Percentiles rank a stretch among this genome's conserved stretches.
Evolutionary conservation across 2,329 filamentous ascomycete genomes (phyloP).

Genomic region (Lanzia echinophila): DNA sequence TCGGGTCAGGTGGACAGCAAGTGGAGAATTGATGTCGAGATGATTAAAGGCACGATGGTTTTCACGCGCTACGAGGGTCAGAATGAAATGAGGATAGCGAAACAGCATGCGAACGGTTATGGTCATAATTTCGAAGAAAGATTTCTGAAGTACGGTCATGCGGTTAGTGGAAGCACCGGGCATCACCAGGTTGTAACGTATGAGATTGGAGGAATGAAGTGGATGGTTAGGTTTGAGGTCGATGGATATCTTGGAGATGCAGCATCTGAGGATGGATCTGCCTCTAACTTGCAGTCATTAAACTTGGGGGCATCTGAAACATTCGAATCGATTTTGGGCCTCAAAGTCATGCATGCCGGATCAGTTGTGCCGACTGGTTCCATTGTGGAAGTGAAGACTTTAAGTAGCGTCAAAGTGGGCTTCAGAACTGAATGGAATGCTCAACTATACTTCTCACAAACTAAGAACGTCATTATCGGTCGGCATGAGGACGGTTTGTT

Average conservation of each 20-base stretch:
- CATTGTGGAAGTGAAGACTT: slow-evolving; percentile 22
- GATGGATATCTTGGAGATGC: slow-evolving; percentile 22
- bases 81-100: slow-evolving; percentile 20
- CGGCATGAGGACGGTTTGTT: slow-evolving; percentile 17
- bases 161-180: slow-evolving; percentile 17
- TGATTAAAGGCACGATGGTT: slow-evolving; percentile 31
- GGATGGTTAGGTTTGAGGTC: slow-evolving; percentile 27
- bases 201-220: slow-evolving; percentile 22
- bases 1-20: slow-evolving; percentile 19
- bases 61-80: slow-evolving; percentile 20
- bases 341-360: slow-evolving; percentile 14
- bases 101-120: slow-evolving; percentile 20
- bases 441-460: slow-evolving; percentile 24
- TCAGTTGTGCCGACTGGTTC: slow-evolving; percentile 12
- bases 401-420: neutral
- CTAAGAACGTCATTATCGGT: slow-evolving; percentile 16
- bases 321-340: neutral
- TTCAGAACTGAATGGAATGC: slow-evolving; percentile 11
- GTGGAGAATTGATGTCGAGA: slow-evolving; percentile 31
- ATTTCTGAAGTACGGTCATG: slow-evolving; percentile 22
- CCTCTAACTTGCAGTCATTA: neutral
- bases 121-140: slow-evolving; percentile 30
- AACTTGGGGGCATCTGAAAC: neutral
- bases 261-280: neutral
- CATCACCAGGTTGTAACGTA: slow-evolving; percentile 27